These are phyloP conservation scores for Tetrapisispora fleetii DNA, from an alignment of 805 yeast genomes.

Conservation along the genomic window DNA sequence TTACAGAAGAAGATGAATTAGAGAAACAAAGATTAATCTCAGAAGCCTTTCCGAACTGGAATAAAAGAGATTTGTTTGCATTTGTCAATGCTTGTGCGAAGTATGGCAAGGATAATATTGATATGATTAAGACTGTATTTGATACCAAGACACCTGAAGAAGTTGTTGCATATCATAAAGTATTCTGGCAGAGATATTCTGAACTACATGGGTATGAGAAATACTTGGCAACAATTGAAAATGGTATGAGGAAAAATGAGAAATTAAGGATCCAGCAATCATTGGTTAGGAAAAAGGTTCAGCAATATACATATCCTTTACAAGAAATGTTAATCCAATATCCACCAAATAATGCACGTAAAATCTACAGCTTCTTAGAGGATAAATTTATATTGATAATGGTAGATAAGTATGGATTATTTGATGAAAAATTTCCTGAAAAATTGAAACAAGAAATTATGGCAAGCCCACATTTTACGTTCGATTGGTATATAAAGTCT, in stretches of 20 bases:
- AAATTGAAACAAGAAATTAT: constrained; percentile 55
- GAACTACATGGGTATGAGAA: constrained; percentile 64
- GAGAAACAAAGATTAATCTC: constrained; percentile 44
- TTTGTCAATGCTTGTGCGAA: constrained; percentile 62
- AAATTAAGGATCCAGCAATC: constrained; percentile 46
- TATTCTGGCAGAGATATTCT: constrained; percentile 52
- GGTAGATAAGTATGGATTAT: constrained; percentile 56
- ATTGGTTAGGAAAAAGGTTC: constrained; percentile 44
- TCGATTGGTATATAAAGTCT: constrained; percentile 65
- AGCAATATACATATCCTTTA: constrained; percentile 46
- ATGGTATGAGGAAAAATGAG: constrained; percentile 59
- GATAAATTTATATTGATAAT: constrained; percentile 56
- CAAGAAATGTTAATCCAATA: constrained; percentile 56
- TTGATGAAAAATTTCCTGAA: constrained; percentile 50
- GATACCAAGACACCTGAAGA: constrained; percentile 51
- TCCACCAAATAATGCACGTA: constrained; percentile 76
- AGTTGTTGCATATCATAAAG: constrained; percentile 45
- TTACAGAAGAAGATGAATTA: constrained; percentile 52
- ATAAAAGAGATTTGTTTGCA: constrained; percentile 63
- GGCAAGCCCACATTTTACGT: constrained; percentile 49
- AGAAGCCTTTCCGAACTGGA: constrained; percentile 58
- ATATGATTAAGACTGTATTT: constrained; percentile 43
- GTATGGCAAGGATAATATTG: constrained; percentile 46
- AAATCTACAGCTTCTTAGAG: constrained; percentile 59
- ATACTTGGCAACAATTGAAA: constrained; percentile 59